Base-by-base conservation (phyloP, 352 stramenopile species). In the Globisporangium middletonii region DNA sequence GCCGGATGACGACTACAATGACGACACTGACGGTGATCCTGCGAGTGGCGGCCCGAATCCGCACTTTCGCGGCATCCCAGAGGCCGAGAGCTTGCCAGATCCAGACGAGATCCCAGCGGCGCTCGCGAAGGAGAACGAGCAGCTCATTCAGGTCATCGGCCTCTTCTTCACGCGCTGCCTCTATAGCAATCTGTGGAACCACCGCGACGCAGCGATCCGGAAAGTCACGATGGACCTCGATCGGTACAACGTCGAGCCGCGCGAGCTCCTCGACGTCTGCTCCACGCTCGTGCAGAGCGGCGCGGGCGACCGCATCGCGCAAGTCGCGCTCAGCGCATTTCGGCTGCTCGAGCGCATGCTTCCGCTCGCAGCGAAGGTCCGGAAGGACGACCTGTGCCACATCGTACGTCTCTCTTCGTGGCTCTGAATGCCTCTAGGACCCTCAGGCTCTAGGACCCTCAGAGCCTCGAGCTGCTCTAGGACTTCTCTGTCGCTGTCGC, bases 101-200 rank as follows among this genome's bases (percentile, higher is more conserved):
- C 82, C 84, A 2, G 84, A 94, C 49, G 71, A 88, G 42, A 69
- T 94, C 16, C 76, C 82, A 4, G 26, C 64, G 28, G 81, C 79
- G 12, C 62, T 92, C 35, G 72, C 74, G 19, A 94, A 90, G 50
- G 79, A 92, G 49, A 92, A 77, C 57, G 79, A 88, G 19, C 71
- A 88, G 13, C 72, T 95, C 35, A 89, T 95, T 19, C 51, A 62
- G 9, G 69, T 95, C 0, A 86, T 95, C 57, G 85, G 85, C 0
- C 49, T 74, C 1, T 95, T 90, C 56, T 76, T 95, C 50, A 88
- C 80, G 8, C 75, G 77, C 19, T 95, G 85, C 46, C 77, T 93
- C 23, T 95, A 92, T 67, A 93, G 83, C 59, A 95, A 95, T 43
- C 53, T 92, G 55, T 95, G 85, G 85, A 92, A 89, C 53, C 85